Evolutionary conservation across 129 eudicot genomes (phyloP), one percentile per base, ranked within the genome.

Genomic region (Helichrysum umbraculigerum): DNA sequence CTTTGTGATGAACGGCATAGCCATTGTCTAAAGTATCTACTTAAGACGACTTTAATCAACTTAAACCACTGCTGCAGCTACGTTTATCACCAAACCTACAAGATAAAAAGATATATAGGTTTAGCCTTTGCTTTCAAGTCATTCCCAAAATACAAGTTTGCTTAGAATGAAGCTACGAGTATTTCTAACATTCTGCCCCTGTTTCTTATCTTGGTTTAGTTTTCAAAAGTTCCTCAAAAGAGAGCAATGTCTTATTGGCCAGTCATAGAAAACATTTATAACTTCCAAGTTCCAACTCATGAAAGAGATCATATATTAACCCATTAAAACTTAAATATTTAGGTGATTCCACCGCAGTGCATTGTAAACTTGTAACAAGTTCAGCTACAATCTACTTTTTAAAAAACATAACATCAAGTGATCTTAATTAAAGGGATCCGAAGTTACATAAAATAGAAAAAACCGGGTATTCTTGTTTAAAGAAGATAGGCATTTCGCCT

Each of bases 21-120:
- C 88, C 96, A 87, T 87, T 65, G 71, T 73, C 60, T 29, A 30
- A 70, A 72, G 41, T 25, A 71, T 41, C 25, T 29, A 28, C 66
- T 16, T 66, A 64, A 22, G 68, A 56, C 66, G 75, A 71, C 81
- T 61, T 65, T 62, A 50, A 73, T 69, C 65, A 33, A 70, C 64
- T 37, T 47, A 76, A 77, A 65, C 42, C 79, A 84, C 82, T 60
- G 60, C 72, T 76, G 79, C 77, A 47, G 72, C 73, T 30, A 63
- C 64, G 44, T 54, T 41, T 51, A 33, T 52, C 80, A 65, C 74
- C 70, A 66, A 82, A 79, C 70, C 85, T 82, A 66, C 79, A 86
- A 76, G 61, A 61, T 60, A 33, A 1, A 39, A 37, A 33, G 61
- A 67, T 15, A 25, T 29, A 52, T 12, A 19, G 44, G 58, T 69